A percentile compares a stretch with the other conserved stretches of the same genome.
phyloP scores from a whole-genome alignment of 2,329 filamentous ascomycete species.

The Mariannaea sp. region DNA sequence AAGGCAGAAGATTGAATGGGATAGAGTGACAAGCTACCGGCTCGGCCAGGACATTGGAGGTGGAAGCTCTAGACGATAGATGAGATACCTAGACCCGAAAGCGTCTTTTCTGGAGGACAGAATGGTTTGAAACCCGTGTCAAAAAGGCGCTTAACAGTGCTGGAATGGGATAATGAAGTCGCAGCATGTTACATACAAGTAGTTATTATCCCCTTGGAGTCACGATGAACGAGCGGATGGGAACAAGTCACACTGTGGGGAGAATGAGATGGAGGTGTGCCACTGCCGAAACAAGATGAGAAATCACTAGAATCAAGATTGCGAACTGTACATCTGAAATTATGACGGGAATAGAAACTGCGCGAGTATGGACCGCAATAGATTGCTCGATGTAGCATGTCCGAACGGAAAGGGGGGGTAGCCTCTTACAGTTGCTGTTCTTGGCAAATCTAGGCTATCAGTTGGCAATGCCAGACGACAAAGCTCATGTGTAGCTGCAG shows the following conservation, averaged over 20 bases:
- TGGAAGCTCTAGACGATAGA: slow-evolving; percentile 55
- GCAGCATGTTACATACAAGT: too few species aligned
- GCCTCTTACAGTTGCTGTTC: slow-evolving; percentile 13
- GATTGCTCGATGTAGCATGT: background rate
- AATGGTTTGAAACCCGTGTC: background rate
- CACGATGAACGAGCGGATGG: slow-evolving; percentile 11
- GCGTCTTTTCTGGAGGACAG: background rate
- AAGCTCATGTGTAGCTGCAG: background rate
- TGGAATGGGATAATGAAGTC: slow-evolving; percentile 3
- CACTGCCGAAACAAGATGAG: background rate
- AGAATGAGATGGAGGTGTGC: background rate
- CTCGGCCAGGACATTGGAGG: slow-evolving; percentile 80
- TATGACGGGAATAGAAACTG: slow-evolving; percentile 12
- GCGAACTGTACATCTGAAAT: slow-evolving; percentile 10
- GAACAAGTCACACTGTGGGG: slow-evolving; percentile 12
- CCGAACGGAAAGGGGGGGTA: background rate
- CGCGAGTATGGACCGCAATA: slow-evolving; percentile 1
- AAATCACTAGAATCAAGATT: slow-evolving; percentile 1
- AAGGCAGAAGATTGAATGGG: slow-evolving; percentile 98
- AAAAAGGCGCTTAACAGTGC: background rate
- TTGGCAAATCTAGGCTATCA: slow-evolving; percentile 19
- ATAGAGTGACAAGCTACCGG: slow-evolving; percentile 93
- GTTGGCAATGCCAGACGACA: background rate
- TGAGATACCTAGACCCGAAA: background rate
- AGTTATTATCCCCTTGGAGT: slow-evolving; percentile 2